These are phyloP conservation scores for Erysiphe pulchra DNA, from an alignment of 2,329 filamentous ascomycete genomes.

Conservation along the genomic window DNA sequence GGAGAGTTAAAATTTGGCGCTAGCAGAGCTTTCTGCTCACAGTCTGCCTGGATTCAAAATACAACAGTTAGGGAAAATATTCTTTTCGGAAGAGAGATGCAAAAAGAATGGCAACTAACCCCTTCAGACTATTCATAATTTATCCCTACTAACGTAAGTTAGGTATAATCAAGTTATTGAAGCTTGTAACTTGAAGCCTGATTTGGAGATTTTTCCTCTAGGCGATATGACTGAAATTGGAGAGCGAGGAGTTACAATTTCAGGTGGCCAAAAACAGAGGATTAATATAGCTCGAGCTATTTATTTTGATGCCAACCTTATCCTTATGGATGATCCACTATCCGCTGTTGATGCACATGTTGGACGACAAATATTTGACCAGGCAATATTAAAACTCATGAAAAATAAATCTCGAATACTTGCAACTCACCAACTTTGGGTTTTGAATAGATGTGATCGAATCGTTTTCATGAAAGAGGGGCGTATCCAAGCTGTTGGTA, in stretches of 20 bases:
- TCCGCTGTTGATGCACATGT: conserved; percentile 47
- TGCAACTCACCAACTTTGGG: conserved; percentile 86
- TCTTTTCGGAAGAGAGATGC: conserved; percentile 56
- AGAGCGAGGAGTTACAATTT: conserved; percentile 84
- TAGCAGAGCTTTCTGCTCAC: conserved; percentile 70
- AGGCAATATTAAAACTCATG: conserved; percentile 72
- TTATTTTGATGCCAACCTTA: conserved; percentile 41
- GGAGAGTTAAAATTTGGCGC: conserved; percentile 56
- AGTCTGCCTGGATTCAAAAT: conserved; percentile 97
- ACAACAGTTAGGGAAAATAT: conserved; percentile 72
- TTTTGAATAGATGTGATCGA: conserved; percentile 69
- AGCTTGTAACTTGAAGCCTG: conserved; percentile 55
- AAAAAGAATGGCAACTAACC: conserved; percentile 38
- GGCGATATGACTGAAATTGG: conserved; percentile 83
- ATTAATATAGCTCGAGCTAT: conserved; percentile 75
- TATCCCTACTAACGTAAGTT: conserved; percentile 12
- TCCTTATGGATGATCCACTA: conserved; percentile 44
- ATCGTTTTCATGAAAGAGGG: conserved; percentile 87
- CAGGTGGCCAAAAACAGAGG: conserved; percentile 83
- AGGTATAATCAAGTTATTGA: conserved; percentile 32
- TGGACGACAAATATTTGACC: conserved; percentile 62
- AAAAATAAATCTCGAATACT: conserved; percentile 76
- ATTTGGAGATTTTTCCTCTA: conserved; percentile 79
- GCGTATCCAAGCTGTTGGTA: conserved; percentile 61
- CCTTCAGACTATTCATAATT: background rate